Evolutionary conservation across 257 asterid genomes (phyloP), one percentile per base, ranked within the genome.

Genomic region (Solanum clarkiae): DNA sequence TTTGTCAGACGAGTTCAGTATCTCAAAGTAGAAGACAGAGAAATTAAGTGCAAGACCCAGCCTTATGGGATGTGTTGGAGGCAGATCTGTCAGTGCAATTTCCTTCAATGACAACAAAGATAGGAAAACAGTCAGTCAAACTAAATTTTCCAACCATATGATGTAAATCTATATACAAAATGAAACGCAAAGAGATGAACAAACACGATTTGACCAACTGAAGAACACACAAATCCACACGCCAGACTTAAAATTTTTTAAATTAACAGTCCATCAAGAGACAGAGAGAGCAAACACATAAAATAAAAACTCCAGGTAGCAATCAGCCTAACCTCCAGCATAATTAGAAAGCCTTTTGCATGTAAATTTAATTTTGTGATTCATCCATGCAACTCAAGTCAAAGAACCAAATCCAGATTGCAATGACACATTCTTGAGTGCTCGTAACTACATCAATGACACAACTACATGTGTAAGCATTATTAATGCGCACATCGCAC

Each of bases 21-120:
- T 90, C 86, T 90, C 93, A 84, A 85, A 90, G 87, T 90, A 90
- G 86, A 87, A 90, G 53, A 90, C 93, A 6, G 93, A 90, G 86
- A 87, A 90, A 86, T 90, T 90, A 49, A 90, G 90, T 40, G 93
- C 93, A 42, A 90, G 89, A 26, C 93, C 93, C 80, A 90, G 87
- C 86, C 93, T 90, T 56, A 90, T 90, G 1, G 93, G 93, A 84
- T 90, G 93, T 32, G 93, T 90, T 24, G 93, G 87, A 56, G 93
- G 70, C 62, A 90, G 91, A 87, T 90, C 93, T 15, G 79, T 86
- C 54, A 85, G 56, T 60, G 93, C 93, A 59, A 88, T 88, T 82
- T 88, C 93, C 93, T 90, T 84, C 88, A 90, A 54, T 29, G 40
- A 57, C 60, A 55, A 82, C 42, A 86, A 16, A 47, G 47, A 47